These are phyloP conservation scores for Cochlearia excelsa DNA, from an alignment of 345 rosid genomes.

Conservation along the genomic window DNA sequence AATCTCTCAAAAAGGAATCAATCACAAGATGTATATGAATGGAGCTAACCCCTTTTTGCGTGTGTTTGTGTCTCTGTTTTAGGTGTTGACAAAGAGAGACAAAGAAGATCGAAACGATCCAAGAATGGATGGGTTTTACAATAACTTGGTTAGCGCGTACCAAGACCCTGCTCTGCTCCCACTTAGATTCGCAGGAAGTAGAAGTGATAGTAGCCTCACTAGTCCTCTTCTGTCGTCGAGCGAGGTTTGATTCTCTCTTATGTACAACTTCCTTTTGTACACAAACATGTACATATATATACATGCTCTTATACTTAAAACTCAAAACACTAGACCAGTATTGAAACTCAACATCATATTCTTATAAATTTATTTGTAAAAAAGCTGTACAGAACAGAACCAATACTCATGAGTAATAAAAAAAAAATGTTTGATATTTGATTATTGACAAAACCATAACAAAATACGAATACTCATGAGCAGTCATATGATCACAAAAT, in stretches of 20 bases:
- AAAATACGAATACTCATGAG: no score
- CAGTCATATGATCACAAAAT: no score
- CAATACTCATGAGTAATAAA: no score
- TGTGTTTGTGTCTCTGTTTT: conserved; percentile 15
- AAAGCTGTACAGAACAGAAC: no score
- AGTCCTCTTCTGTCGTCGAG: conserved; percentile 64
- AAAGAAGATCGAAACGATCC: conserved; percentile 55
- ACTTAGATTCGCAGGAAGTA: conserved; percentile 44
- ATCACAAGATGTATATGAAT: background rate
- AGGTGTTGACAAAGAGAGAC: conserved; percentile 80
- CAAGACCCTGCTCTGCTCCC: conserved; percentile 79
- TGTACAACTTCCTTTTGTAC: conserved; percentile 7
- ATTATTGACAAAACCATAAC: no score
- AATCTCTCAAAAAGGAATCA: background rate
- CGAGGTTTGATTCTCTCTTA: conserved; percentile 33
- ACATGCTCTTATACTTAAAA: conserved; percentile 2
- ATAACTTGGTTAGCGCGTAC: conserved; percentile 57
- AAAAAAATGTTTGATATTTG: no score
- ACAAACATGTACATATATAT: conserved; percentile 17
- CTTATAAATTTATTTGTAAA: background rate
- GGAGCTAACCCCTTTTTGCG: background rate
- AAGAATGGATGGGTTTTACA: conserved; percentile 57
- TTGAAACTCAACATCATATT: conserved; percentile 9
- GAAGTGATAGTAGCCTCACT: conserved; percentile 49
- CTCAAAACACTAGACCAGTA: conserved; percentile 16